These are phyloP conservation scores for Gossypium australe DNA, from an alignment of 345 rosid species.

Conservation along the genomic window DNA sequence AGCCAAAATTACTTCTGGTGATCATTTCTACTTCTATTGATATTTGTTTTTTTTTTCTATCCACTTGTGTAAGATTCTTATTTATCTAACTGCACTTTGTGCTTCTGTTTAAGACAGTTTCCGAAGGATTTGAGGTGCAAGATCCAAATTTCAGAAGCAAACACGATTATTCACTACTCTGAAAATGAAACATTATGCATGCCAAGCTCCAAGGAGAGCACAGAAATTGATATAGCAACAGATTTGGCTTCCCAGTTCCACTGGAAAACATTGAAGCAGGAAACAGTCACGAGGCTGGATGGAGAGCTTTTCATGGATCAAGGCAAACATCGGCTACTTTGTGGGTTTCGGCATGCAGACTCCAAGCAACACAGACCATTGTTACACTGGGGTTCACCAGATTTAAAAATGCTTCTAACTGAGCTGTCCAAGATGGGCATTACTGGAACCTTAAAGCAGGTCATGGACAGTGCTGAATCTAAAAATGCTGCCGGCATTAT, in stretches of 20 bases:
- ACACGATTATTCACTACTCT: slow-evolving; percentile 31
- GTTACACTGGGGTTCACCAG: slow-evolving; percentile 50
- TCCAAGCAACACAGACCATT: slow-evolving; percentile 24
- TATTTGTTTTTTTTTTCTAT: neutral
- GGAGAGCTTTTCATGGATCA: slow-evolving; percentile 49
- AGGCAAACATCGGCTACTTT: slow-evolving; percentile 42
- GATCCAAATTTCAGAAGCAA: slow-evolving; percentile 24
- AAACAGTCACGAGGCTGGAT: slow-evolving; percentile 49
- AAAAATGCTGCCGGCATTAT: slow-evolving; percentile 18
- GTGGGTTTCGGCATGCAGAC: slow-evolving; percentile 24
- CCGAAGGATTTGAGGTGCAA: slow-evolving; percentile 48
- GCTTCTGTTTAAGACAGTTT: slow-evolving; percentile 32
- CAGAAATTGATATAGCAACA: slow-evolving; percentile 46
- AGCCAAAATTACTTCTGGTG: slow-evolving; percentile 70
- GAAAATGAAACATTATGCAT: slow-evolving; percentile 45
- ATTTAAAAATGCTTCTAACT: slow-evolving; percentile 38
- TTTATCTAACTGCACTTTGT: neutral
- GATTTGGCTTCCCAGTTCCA: slow-evolving; percentile 40
- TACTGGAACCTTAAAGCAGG: slow-evolving; percentile 35
- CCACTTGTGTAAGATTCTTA: neutral
- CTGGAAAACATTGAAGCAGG: slow-evolving; percentile 41
- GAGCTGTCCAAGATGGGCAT: slow-evolving; percentile 49
- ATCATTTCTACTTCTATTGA: slow-evolving; percentile 4
- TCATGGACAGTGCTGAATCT: slow-evolving; percentile 23
- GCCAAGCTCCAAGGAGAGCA: slow-evolving; percentile 30